A percentile compares a stretch with the other conserved stretches of the same genome.
phyloP scores from a whole-genome alignment of 345 rosid species.

The Pistacia atlantica region DNA sequence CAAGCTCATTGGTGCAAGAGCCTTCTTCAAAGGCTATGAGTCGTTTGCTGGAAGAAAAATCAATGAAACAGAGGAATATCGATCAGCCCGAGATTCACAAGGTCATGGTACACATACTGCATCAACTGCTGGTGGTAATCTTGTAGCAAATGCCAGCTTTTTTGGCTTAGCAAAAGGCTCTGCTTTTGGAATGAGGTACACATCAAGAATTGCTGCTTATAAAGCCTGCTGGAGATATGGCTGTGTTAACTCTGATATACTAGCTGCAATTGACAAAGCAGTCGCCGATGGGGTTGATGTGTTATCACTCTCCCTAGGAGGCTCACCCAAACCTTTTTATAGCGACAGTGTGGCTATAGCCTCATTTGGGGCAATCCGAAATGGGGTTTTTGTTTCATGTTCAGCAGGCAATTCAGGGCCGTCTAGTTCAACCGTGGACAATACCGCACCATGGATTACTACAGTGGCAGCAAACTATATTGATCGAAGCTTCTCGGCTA shows the following conservation, averaged over 20 bases:
- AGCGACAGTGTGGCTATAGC: slow-evolving; percentile 59
- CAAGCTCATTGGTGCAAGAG: slow-evolving; percentile 76
- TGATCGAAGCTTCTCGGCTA: slow-evolving; percentile 66
- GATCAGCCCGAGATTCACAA: slow-evolving; percentile 67
- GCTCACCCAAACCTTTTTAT: slow-evolving; percentile 54
- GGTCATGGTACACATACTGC: slow-evolving; percentile 95
- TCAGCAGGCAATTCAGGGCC: slow-evolving; percentile 89
- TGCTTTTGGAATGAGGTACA: slow-evolving; percentile 68
- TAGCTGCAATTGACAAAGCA: slow-evolving; percentile 75
- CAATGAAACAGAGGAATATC: slow-evolving; percentile 50
- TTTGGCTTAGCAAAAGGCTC: slow-evolving; percentile 60
- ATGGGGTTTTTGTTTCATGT: slow-evolving; percentile 74
- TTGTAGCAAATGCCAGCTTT: slow-evolving; percentile 46
- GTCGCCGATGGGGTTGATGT: slow-evolving; percentile 77
- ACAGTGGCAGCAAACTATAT: slow-evolving; percentile 85
- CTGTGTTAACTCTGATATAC: slow-evolving; percentile 55
- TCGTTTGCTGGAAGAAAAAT: slow-evolving; percentile 44
- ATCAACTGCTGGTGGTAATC: slow-evolving; percentile 69
- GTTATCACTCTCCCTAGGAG: slow-evolving; percentile 72
- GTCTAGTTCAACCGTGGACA: slow-evolving; percentile 41
- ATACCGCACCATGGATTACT: slow-evolving; percentile 84
- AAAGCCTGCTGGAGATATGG: slow-evolving; percentile 76
- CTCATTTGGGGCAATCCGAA: slow-evolving; percentile 52
- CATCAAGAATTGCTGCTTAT: slow-evolving; percentile 70
- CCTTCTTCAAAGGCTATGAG: slow-evolving; percentile 65